phyloP scores from a whole-genome alignment of 2,329 filamentous ascomycete species.

The Venturia effusa region DNA sequence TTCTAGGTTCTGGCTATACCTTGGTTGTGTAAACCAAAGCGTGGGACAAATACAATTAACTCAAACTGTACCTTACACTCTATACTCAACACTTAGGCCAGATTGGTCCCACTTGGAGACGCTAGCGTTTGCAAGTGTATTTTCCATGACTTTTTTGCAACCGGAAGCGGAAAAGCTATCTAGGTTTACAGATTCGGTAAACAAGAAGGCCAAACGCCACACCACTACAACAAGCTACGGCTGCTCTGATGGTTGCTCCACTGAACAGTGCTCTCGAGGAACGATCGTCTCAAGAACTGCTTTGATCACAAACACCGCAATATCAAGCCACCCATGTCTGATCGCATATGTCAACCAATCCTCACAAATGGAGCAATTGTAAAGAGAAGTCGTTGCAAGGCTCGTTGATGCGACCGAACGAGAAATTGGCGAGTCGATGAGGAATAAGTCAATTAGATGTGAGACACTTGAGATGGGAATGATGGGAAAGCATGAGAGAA shows the following conservation, averaged over 20 bases:
- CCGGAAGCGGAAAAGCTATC: no score
- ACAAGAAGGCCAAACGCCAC: no score
- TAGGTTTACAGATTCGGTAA: no score
- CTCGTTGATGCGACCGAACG: background rate
- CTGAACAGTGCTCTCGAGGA: background rate
- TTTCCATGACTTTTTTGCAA: no score
- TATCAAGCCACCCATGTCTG: background rate
- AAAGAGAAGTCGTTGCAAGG: background rate
- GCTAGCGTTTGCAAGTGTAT: background rate
- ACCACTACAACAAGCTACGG: no score
- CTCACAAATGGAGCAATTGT: background rate
- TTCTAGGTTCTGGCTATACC: constrained; percentile 3
- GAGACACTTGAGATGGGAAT: background rate
- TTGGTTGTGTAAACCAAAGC: background rate
- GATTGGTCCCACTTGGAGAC: background rate
- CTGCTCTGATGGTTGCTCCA: background rate
- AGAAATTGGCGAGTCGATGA: background rate
- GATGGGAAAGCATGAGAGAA: no score
- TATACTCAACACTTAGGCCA: no score
- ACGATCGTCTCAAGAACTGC: background rate
- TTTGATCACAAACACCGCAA: background rate
- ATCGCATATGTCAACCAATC: background rate
- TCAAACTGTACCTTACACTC: background rate
- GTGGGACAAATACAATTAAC: background rate
- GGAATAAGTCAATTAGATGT: background rate